Base-by-base conservation (phyloP, 352 stramenopile genomes). In the Globisporangium uncinulatum region DNA sequence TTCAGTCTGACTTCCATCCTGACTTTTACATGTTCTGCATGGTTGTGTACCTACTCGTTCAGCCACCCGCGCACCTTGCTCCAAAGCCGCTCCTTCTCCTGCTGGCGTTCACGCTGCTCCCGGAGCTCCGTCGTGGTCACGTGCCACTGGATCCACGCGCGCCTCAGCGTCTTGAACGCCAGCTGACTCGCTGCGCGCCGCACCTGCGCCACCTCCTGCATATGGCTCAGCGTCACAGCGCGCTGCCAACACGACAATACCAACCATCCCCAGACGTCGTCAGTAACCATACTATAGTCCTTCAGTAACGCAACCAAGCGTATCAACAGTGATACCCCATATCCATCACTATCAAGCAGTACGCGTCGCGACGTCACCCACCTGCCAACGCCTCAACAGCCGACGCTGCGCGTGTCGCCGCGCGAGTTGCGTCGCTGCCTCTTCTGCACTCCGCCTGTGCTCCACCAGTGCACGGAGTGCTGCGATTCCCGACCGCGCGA, bases 41-140 rank as follows among this genome's bases (percentile, higher is more conserved):
- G 10, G 6, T 20, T 14, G 3, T 9, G 2, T 6, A 15, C 29
- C 54, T 54, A 70, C 37, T 87, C 78, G 45, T 80, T 66, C 19
- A 88, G 74, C 80, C 80, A 90, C 4, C 63, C 62, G 2, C 78
- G 71, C 29, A 86, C 78, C 60, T 88, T 87, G 14, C 67, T 57
- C 80, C 77, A 88, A 13, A 88, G 50, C 37, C 69, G 56, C 42
- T 80, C 66, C 50, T 87, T 90, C 57, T 87, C 78, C 32, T 45
- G 55, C 50, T 74, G 57, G 0, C 67, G 53, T 57, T 78, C 51
- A 31, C 65, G 56, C 31, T 73, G 44, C 19, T 73, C 50, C 6
- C 34, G 47, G 19, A 72, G 37, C 48, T 79, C 75, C 5, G 29
- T 55, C 2, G 58, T 61, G 2, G 57, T 60, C 24, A 57, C 54